Percentiles rank a stretch among this genome's conserved stretches.
Conservation (phyloP, 2,329 filamentous ascomycete genomes). For the Sporothrix luriei region DNA sequence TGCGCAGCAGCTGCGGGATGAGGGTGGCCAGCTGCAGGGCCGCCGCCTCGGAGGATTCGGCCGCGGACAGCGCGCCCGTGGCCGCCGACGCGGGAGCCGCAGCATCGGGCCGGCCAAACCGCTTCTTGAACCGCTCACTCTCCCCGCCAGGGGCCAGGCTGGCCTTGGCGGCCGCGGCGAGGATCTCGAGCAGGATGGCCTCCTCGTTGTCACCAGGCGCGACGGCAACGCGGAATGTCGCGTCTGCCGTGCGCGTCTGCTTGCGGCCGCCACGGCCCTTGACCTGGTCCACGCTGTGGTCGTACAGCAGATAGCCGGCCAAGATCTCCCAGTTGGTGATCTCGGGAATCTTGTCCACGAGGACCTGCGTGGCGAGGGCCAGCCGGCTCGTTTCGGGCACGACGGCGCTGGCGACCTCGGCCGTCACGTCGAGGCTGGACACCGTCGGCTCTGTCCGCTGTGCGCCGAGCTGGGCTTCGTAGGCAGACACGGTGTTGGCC, state of each 20-base stretch:
- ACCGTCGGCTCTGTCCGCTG: slow-evolving; percentile 39
- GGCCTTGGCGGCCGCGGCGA: slow-evolving; percentile 79
- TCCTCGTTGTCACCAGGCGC: slow-evolving; percentile 78
- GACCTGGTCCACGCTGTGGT: slow-evolving; percentile 69
- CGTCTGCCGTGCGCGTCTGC: slow-evolving; percentile 51
- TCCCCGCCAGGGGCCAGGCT: slow-evolving; percentile 67
- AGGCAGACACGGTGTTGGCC: slow-evolving; percentile 77
- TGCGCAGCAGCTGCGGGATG: slow-evolving; percentile 85
- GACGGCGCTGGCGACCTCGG: slow-evolving; percentile 54
- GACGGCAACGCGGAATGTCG: slow-evolving; percentile 69
- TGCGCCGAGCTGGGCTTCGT: slow-evolving; percentile 69
- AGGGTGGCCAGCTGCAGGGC: slow-evolving; percentile 74
- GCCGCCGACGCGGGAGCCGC: not conserved
- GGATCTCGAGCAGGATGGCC: slow-evolving; percentile 79
- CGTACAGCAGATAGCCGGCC: slow-evolving; percentile 87
- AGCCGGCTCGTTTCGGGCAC: slow-evolving; percentile 75
- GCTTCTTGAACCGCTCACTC: slow-evolving; percentile 62
- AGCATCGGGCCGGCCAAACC: slow-evolving; percentile 50
- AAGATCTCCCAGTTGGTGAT: slow-evolving; percentile 85
- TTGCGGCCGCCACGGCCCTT: slow-evolving; percentile 42
- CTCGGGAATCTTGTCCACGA: slow-evolving; percentile 80
- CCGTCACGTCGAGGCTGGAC: slow-evolving; percentile 43
- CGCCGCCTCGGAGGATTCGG: slow-evolving; percentile 74
- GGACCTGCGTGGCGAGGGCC: slow-evolving; percentile 78
- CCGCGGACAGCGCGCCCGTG: slow-evolving; percentile 15